These are phyloP conservation scores for Acanthamoeba quina DNA, from an alignment of 208 protist genomes.

Conservation along the genomic window DNA sequence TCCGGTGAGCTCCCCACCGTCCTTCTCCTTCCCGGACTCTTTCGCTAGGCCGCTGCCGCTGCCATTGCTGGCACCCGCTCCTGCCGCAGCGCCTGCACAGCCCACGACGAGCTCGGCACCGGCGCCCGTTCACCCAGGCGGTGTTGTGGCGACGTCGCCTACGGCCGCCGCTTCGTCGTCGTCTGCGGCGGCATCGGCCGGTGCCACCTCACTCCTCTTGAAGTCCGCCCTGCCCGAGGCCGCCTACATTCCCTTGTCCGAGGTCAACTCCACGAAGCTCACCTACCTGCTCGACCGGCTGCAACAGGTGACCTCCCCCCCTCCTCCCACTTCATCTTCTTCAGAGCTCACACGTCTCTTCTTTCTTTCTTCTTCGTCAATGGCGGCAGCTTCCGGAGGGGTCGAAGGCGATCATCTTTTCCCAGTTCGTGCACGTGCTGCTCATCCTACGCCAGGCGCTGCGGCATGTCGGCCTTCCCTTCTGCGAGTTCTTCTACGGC, in stretches of 20 bases:
- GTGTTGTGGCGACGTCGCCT: not conserved
- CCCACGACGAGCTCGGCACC: not conserved
- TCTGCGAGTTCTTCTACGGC: conserved; percentile 62
- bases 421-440: conserved; percentile 77
- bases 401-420: conserved; percentile 80
- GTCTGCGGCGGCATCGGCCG: not conserved
- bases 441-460: conserved; percentile 65
- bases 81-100: not conserved
- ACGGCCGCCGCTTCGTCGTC: not conserved
- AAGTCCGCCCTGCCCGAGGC: not conserved
- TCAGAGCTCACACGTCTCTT: not conserved
- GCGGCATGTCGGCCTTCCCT: conserved; percentile 26
- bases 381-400: not conserved
- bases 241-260: conserved; percentile 32
- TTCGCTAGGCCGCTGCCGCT: no score
- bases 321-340: not conserved
- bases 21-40: conserved; percentile 32
- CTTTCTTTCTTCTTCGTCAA: not conserved
- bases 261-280: conserved; percentile 76
- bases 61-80: not conserved
- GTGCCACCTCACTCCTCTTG: not conserved
- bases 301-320: not conserved
- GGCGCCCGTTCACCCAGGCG: not conserved
- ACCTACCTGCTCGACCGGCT: conserved; percentile 75
- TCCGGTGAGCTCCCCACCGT: not conserved